These are phyloP conservation scores for Thinopyrum elongatum DNA, from an alignment of 176 grass and related monocot species.

Conservation along the genomic window DNA sequence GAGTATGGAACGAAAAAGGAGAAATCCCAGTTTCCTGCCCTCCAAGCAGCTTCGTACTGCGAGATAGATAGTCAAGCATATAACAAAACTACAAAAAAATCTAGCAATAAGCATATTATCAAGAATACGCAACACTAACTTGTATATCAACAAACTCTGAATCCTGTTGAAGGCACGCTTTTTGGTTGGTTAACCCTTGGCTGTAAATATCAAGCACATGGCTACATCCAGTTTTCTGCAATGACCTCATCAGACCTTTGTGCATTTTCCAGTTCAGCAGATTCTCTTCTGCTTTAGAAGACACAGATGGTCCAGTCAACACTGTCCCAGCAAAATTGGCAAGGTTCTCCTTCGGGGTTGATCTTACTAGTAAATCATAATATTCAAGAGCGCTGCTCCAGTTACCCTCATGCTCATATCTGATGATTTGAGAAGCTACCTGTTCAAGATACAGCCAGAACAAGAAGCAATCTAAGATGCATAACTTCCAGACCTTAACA, in stretches of 20 bases:
- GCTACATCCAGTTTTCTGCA: constrained; percentile 98
- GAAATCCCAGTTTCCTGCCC: constrained; percentile 96
- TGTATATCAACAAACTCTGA: constrained; percentile 89
- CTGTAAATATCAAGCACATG: constrained; percentile 91
- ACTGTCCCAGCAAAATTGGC: constrained; percentile 24
- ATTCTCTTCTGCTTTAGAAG: constrained; percentile 51
- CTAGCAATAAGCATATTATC: constrained; percentile 1
- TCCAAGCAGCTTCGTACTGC: constrained; percentile 98
- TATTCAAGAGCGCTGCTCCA: constrained; percentile 90
- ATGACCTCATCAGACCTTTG: constrained; percentile 91
- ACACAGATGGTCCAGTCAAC: constrained; percentile 33
- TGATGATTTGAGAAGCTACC: constrained; percentile 82
- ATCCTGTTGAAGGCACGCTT: constrained; percentile 63
- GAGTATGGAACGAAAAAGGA: constrained; percentile 67
- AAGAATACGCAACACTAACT: constrained; percentile 39
- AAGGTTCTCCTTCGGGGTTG: constrained; percentile 41
- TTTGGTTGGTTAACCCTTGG: constrained; percentile 76
- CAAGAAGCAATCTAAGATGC: constrained; percentile 18
- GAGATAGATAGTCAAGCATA: constrained; percentile 15
- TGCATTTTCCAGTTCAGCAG: constrained; percentile 65
- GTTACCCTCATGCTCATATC: constrained; percentile 91
- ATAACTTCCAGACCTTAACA: background rate
- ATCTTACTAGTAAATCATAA: constrained; percentile 93
- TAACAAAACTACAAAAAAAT: constrained; percentile 9
- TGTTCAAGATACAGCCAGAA: constrained; percentile 42